phyloP scores from a whole-genome alignment of 495 filamentous ascomycete genomes.

The Aspergillus nidulans region DNA sequence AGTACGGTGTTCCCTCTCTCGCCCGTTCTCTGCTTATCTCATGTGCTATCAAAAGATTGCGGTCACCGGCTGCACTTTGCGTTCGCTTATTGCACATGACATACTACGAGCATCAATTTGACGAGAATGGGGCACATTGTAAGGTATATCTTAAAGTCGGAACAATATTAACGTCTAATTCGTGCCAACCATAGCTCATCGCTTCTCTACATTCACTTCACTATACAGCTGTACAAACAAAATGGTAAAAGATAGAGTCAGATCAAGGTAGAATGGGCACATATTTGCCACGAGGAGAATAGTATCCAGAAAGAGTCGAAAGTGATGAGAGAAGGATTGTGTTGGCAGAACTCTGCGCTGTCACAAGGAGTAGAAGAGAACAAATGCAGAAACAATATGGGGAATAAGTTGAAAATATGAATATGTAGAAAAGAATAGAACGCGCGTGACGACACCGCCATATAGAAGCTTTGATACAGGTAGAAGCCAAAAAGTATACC shows the following conservation, averaged over 20 bases:
- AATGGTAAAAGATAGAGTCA: conserved; percentile 16
- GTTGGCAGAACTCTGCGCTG: conserved; percentile 17
- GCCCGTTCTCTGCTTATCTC: too few relatives aligned
- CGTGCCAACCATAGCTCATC: conserved; percentile 22
- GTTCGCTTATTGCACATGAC: too few relatives aligned
- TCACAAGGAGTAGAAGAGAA: conserved; percentile 25
- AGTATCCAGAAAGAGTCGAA: conserved; percentile 16
- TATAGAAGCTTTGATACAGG: conserved; percentile 19
- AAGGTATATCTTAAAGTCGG: too few relatives aligned
- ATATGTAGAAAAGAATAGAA: conserved; percentile 9
- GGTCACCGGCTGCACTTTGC: too few relatives aligned
- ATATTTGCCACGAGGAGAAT: conserved; percentile 25
- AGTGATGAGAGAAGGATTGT: conserved; percentile 21
- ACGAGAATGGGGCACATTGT: too few relatives aligned
- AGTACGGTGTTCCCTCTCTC: too few relatives aligned
- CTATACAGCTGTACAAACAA: conserved; percentile 39
- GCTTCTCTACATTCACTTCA: conserved; percentile 18
- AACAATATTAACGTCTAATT: conserved; percentile 11
- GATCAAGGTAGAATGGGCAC: conserved; percentile 16
- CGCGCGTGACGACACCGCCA: conserved; percentile 4
- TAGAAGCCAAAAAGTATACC: conserved; percentile 20
- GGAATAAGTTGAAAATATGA: conserved; percentile 24
- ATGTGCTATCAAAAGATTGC: too few relatives aligned
- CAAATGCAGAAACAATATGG: conserved; percentile 22
- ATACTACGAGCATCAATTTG: too few relatives aligned